These are phyloP conservation scores for Durotheca rogersii DNA, from an alignment of 495 filamentous ascomycete species.

Conservation along the genomic window DNA sequence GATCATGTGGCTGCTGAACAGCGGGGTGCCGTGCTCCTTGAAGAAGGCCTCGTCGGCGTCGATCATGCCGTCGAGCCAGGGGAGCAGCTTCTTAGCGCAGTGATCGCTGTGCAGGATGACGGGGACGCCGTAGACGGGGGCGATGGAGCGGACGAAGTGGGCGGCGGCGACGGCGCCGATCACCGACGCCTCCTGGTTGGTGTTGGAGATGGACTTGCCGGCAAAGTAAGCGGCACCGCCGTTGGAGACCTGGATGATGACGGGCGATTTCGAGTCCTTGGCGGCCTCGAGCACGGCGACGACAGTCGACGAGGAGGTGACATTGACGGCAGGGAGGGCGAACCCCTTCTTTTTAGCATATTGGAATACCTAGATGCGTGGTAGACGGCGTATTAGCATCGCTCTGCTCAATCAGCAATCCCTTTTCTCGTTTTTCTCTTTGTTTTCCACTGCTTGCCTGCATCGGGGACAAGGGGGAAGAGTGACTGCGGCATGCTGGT, in stretches of 20 bases:
- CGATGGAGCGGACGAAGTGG: conserved; percentile 88
- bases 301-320: conserved; percentile 88
- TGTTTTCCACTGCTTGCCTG: too few relatives aligned
- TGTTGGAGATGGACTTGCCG: conserved; percentile 89
- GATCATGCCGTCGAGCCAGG: conserved; percentile 96
- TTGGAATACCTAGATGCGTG: conserved; percentile 56
- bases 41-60: conserved; percentile 89
- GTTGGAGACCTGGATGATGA: conserved; percentile 90
- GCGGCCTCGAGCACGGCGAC: conserved; percentile 91
- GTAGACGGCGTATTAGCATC: neutral
- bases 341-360: conserved; percentile 81
- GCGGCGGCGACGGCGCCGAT: conserved; percentile 84
- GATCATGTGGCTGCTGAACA: conserved; percentile 98
- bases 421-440: too few relatives aligned
- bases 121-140: conserved; percentile 84
- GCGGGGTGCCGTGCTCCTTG: conserved; percentile 86
- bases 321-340: conserved; percentile 92
- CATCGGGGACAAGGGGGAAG: too few relatives aligned
- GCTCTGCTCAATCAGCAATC: too few relatives aligned
- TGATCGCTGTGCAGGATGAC: conserved; percentile 92
- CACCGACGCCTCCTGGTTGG: conserved; percentile 83
- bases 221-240: conserved; percentile 94
- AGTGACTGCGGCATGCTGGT: conserved; percentile 16
- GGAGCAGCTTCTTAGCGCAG: conserved; percentile 87
- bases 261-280: conserved; percentile 79